Conservation (phyloP, 176 grass and related monocot species). For the Leersia perrieri region DNA sequence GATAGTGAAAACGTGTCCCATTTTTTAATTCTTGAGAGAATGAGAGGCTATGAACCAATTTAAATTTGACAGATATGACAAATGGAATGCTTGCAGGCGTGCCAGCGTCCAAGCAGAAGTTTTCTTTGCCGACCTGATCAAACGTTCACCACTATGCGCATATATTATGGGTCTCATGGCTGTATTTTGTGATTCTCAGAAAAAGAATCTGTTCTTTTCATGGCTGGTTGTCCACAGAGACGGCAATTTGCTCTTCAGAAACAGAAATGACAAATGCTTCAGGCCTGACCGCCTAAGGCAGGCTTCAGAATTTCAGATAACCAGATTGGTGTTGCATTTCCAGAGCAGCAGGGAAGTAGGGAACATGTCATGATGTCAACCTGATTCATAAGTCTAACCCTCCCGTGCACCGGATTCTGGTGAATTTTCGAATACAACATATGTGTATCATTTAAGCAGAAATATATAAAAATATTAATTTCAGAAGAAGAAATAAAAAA, state of each 20-base stretch:
- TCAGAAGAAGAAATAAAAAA: not conserved
- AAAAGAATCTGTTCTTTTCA: not conserved
- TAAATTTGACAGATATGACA: not conserved
- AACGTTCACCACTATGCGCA: slow-evolving; percentile 22
- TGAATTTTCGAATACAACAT: too few species aligned
- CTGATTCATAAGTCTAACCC: too few species aligned
- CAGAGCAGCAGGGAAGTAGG: not conserved
- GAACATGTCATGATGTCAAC: not conserved
- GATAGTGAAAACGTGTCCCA: not conserved
- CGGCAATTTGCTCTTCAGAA: not conserved
- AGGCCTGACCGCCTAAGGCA: slow-evolving; percentile 26
- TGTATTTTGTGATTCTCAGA: not conserved
- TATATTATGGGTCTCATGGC: slow-evolving; percentile 1
- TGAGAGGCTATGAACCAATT: not conserved
- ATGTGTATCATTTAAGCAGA: too few species aligned
- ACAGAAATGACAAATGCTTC: not conserved
- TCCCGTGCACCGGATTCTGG: too few species aligned
- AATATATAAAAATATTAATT: not conserved
- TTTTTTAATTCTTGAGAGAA: not conserved
- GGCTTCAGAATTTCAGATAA: not conserved
- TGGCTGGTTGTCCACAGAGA: not conserved
- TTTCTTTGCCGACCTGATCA: slow-evolving; percentile 19
- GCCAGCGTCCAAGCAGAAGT: slow-evolving; percentile 3
- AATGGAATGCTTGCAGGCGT: not conserved
- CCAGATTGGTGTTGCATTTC: not conserved